These are phyloP conservation scores for Marasmius sp. DNA, from an alignment of 1,284 basidiomycete species.

Conservation along the genomic window DNA sequence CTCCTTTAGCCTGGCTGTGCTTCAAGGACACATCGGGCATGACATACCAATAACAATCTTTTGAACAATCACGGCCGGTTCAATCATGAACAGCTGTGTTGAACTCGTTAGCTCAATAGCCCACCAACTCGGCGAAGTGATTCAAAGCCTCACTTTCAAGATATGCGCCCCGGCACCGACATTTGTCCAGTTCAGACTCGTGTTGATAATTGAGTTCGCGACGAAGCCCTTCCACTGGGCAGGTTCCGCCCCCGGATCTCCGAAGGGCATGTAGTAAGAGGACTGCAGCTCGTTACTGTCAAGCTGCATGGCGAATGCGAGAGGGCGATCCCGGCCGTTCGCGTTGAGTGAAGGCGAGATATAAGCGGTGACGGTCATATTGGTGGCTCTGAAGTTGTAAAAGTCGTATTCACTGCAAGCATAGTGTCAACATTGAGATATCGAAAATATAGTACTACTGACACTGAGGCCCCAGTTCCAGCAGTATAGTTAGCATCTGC, in stretches of 20 bases:
- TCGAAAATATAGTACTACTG: slow-evolving; percentile 20
- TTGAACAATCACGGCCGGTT: slow-evolving; percentile 60
- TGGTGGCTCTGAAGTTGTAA: slow-evolving; percentile 48
- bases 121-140: background rate
- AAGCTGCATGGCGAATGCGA: slow-evolving; percentile 57
- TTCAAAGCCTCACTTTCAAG: slow-evolving; percentile 40
- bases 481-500: slow-evolving; percentile 54
- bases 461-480: slow-evolving; percentile 64
- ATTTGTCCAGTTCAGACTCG: slow-evolving; percentile 38
- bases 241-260: slow-evolving; percentile 51
- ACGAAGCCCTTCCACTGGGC: slow-evolving; percentile 53
- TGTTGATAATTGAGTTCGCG: slow-evolving; percentile 47
- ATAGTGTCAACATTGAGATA: background rate
- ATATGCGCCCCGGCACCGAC: slow-evolving; percentile 53
- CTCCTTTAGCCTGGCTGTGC: too few relatives aligned
- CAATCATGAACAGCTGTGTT: slow-evolving; percentile 53
- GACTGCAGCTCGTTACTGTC: slow-evolving; percentile 45
- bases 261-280: slow-evolving; percentile 51
- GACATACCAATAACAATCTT: slow-evolving; percentile 59
- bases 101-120: background rate
- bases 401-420: slow-evolving; percentile 58
- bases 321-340: slow-evolving; percentile 49
- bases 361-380: slow-evolving; percentile 48
- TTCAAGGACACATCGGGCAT: background rate
- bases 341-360: slow-evolving; percentile 66